Evolutionary conservation across 495 filamentous ascomycete genomes (phyloP).

Genomic region (Talaromyces trachyspermus): DNA sequence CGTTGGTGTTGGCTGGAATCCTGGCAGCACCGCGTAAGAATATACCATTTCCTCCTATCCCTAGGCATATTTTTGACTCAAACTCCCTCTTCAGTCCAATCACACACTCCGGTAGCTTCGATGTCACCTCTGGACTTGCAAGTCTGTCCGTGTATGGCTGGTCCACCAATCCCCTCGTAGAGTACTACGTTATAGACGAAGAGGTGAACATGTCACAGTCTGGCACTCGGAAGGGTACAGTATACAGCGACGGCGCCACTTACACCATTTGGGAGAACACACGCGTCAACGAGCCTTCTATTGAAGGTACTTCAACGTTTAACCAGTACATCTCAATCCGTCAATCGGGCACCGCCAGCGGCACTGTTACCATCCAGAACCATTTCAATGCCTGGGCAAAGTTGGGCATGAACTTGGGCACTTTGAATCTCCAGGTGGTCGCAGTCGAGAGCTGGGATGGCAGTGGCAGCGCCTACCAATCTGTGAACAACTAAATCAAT

Average conservation of each 20-base stretch:
- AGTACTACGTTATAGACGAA: slow-evolving; percentile 59
- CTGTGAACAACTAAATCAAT: slow-evolving; percentile 21
- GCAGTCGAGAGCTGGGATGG: slow-evolving; percentile 52
- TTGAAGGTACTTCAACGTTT: slow-evolving; percentile 53
- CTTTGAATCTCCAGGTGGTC: slow-evolving; percentile 55
- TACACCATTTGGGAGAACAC: slow-evolving; percentile 58
- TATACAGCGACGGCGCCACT: slow-evolving; percentile 50
- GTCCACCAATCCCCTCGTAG: slow-evolving; percentile 53
- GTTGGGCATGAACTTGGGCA: slow-evolving; percentile 41
- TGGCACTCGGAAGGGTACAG: slow-evolving; percentile 42
- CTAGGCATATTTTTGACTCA: neutral
- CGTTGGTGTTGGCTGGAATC: slow-evolving; percentile 56
- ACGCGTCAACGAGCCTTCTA: slow-evolving; percentile 54
- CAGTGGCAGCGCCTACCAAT: slow-evolving; percentile 45
- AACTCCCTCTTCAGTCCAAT: slow-evolving; percentile 35
- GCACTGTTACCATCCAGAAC: slow-evolving; percentile 44
- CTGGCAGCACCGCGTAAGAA: slow-evolving; percentile 37
- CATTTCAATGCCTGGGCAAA: slow-evolving; percentile 59
- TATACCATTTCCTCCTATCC: neutral
- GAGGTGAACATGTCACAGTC: slow-evolving; percentile 46
- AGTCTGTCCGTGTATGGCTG: slow-evolving; percentile 59
- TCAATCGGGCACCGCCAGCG: slow-evolving; percentile 43
- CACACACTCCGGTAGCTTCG: slow-evolving; percentile 47
- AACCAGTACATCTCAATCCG: slow-evolving; percentile 58
- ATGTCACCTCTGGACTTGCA: slow-evolving; percentile 44